Percentiles rank a stretch among this genome's conserved stretches.
These are phyloP conservation scores for Eucalyptus tenuipes DNA, from an alignment of 345 rosid species.

Conservation along the genomic window DNA sequence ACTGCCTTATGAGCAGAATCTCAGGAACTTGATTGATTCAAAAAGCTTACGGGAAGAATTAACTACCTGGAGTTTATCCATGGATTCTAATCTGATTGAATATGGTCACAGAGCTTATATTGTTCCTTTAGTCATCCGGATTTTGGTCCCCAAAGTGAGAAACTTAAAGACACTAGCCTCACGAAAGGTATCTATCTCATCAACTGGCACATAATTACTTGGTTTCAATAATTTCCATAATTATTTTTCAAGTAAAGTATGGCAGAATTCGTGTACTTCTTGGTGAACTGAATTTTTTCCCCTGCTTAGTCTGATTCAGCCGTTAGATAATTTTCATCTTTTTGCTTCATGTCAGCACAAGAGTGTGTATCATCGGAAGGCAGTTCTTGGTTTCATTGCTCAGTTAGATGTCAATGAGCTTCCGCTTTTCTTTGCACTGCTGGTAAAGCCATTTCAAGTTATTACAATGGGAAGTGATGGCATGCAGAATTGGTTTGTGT, in stretches of 20 bases:
- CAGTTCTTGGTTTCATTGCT: too few species aligned
- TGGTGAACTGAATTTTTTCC: neutral
- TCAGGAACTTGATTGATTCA: constrained; percentile 69
- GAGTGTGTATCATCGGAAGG: too few species aligned
- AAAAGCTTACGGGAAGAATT: constrained; percentile 70
- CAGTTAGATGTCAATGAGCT: too few species aligned
- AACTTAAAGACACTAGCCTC: constrained; percentile 70
- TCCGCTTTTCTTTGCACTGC: too few species aligned
- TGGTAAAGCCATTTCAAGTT: too few species aligned
- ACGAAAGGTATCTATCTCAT: constrained; percentile 49
- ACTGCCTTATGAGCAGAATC: constrained; percentile 58
- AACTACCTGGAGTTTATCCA: constrained; percentile 76
- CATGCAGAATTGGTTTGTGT: too few species aligned
- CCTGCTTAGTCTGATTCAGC: neutral
- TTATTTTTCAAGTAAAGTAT: neutral
- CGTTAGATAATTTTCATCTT: neutral
- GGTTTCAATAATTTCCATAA: neutral
- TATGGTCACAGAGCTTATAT: constrained; percentile 54
- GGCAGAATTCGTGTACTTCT: neutral
- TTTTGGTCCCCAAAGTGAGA: constrained; percentile 82
- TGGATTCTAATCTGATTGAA: constrained; percentile 39
- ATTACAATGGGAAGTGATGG: too few species aligned
- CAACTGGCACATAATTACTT: neutral
- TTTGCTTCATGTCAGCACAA: too few species aligned
- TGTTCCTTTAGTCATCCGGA: constrained; percentile 47